Evolutionary conservation across 306 rosid genomes (phyloP).

Genomic region (Begonia masoniana): DNA sequence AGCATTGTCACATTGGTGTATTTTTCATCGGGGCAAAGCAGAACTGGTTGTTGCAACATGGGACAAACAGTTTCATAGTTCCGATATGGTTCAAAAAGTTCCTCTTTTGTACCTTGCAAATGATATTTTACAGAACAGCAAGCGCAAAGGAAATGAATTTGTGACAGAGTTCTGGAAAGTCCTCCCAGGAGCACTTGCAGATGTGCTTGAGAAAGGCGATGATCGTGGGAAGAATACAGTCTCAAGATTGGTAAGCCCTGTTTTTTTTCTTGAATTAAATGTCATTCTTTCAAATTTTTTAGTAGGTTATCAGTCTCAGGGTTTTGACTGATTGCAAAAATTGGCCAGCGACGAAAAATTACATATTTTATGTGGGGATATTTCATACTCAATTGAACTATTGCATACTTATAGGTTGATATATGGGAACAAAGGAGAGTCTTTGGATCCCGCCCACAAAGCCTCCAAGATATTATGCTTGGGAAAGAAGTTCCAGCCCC

Average conservation of each 20-base stretch:
- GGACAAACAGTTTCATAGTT: slow-evolving; percentile 57
- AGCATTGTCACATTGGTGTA: slow-evolving; percentile 98
- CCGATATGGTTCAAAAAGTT: slow-evolving; percentile 50
- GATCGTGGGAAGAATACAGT: slow-evolving; percentile 44
- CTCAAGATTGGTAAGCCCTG: slow-evolving; percentile 54
- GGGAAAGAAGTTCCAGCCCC: slow-evolving; percentile 70
- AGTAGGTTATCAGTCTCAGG: no score
- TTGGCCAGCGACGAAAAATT: no score
- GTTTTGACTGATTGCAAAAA: no score
- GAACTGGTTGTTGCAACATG: slow-evolving; percentile 80
- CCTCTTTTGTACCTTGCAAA: slow-evolving; percentile 88
- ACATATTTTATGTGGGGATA: no score
- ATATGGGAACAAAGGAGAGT: slow-evolving; percentile 91
- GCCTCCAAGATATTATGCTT: slow-evolving; percentile 68
- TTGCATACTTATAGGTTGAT: slow-evolving; percentile 39
- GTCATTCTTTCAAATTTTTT: neutral
- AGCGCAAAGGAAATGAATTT: slow-evolving; percentile 89
- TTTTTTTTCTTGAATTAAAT: neutral
- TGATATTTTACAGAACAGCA: slow-evolving; percentile 93
- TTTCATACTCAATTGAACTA: neutral
- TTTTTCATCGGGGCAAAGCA: slow-evolving; percentile 80
- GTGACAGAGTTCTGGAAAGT: slow-evolving; percentile 83
- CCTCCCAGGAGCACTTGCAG: slow-evolving; percentile 72
- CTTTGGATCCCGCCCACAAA: slow-evolving; percentile 60
- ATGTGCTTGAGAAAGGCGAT: slow-evolving; percentile 41